A percentile compares a stretch with the other conserved stretches of the same genome.
phyloP scores from a whole-genome alignment of 202 grass and related monocot genomes.

The Digitaria exilis region DNA sequence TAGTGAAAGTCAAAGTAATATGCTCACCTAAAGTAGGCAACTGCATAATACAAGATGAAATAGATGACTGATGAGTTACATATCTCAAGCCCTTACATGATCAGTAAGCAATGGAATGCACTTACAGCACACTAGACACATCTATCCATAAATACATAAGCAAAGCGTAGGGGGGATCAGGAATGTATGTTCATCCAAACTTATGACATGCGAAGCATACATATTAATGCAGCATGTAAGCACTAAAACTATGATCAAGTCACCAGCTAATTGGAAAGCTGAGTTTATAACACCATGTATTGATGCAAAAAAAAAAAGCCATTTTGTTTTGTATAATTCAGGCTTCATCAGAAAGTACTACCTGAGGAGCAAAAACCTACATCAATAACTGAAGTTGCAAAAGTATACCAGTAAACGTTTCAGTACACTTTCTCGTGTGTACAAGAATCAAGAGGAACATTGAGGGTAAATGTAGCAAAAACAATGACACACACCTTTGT shows the following conservation, averaged over 20 bases:
- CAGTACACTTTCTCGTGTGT: too few species aligned
- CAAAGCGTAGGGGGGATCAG: neutral
- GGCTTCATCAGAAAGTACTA: too few species aligned
- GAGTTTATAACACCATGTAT: neutral
- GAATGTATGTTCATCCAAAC: neutral
- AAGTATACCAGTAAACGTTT: too few species aligned
- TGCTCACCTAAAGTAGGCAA: slow-evolving; percentile 17
- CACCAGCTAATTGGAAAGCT: neutral
- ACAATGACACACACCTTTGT: neutral
- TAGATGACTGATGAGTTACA: neutral
- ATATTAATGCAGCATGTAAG: neutral
- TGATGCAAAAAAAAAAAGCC: neutral
- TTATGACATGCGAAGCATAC: neutral
- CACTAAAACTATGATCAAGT: neutral
- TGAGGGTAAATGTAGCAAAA: neutral
- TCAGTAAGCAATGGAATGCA: neutral
- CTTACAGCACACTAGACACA: neutral
- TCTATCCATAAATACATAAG: neutral
- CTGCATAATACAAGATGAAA: neutral
- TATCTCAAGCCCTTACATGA: neutral
- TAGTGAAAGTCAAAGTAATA: slow-evolving; percentile 42
- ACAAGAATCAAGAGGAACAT: too few species aligned
- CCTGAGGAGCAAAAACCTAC: too few species aligned
- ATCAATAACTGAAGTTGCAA: too few species aligned
- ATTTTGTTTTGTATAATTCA: too few species aligned